Conservation (phyloP, 148 eudicot genomes). For the Amaranthus hypochondriacus region DNA sequence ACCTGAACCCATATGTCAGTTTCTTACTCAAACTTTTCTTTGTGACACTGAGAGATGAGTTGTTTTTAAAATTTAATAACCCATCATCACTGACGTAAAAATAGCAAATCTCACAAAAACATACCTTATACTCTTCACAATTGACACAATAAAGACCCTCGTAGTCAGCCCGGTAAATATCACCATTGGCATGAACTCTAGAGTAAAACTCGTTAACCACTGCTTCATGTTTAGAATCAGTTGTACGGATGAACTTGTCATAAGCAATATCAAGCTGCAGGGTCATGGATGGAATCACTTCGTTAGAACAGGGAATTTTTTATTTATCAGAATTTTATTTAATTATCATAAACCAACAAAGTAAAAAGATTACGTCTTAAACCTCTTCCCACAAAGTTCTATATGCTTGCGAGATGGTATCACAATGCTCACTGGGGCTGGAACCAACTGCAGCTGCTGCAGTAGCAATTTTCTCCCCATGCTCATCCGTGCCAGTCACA, state of each 20-base stretch:
- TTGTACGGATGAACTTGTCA: conserved; percentile 93
- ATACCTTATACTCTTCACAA: conserved; percentile 97
- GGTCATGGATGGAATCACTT: not conserved
- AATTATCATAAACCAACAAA: not conserved
- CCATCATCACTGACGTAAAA: not conserved
- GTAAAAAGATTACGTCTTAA: conserved; percentile 4
- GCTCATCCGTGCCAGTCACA: conserved; percentile 99
- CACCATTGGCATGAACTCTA: conserved; percentile 87
- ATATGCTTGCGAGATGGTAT: conserved; percentile 70
- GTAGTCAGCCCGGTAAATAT: conserved; percentile 89
- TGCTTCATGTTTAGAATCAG: conserved; percentile 77
- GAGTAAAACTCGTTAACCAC: conserved; percentile 83
- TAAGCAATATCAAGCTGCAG: conserved; percentile 85
- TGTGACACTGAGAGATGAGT: not conserved
- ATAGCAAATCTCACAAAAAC: not conserved
- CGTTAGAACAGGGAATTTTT: not conserved
- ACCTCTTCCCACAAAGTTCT: conserved; percentile 83
- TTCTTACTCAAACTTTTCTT: not conserved
- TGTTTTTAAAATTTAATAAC: not conserved
- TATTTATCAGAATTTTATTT: not conserved
- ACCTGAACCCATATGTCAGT: not conserved
- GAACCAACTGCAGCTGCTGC: conserved; percentile 74
- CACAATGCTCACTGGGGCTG: conserved; percentile 78
- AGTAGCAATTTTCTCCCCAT: conserved; percentile 96
- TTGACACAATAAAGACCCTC: conserved; percentile 96